Conservation (phyloP, 2,329 filamentous ascomycete species). For the Xylariales sp. region DNA sequence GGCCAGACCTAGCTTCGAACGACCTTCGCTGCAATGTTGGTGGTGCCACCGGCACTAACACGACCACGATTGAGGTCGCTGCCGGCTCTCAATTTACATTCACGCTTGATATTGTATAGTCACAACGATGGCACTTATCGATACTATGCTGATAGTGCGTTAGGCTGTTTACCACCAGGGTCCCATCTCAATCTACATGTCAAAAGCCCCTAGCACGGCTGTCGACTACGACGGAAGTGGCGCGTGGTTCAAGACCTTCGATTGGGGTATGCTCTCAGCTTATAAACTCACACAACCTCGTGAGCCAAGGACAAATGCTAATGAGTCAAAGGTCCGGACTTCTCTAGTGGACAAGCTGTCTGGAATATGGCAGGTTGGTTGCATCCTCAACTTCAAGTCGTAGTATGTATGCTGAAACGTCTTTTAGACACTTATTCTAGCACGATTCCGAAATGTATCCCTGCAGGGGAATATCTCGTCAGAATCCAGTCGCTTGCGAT, state of each 20-base stretch:
- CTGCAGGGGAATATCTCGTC: constrained; percentile 53
- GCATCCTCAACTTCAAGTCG: not conserved
- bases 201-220: constrained; percentile 30
- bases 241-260: constrained; percentile 37
- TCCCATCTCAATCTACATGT: constrained; percentile 35
- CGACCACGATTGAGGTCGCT: constrained; percentile 29
- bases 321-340: constrained; percentile 23
- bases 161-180: constrained; percentile 37
- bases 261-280: constrained; percentile 23
- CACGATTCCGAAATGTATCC: constrained; percentile 47
- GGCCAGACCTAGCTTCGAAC: constrained; percentile 30
- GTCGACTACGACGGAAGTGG: constrained; percentile 34
- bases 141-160: not conserved
- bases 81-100: constrained; percentile 37
- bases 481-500: constrained; percentile 58
- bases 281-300: not conserved
- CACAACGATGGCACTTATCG: too few species aligned
- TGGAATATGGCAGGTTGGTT: constrained; percentile 29
- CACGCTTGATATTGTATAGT: constrained; percentile 23
- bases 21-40: constrained; percentile 39
- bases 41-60: constrained; percentile 27
- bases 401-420: not conserved
- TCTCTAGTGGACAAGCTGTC: constrained; percentile 26
- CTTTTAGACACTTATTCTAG: constrained; percentile 22
- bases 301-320: not conserved